Percentiles rank a stretch among this genome's conserved stretches.
phyloP scores from a whole-genome alignment of 2,329 filamentous ascomycete genomes.

The Chaetomiaceae sp. region DNA sequence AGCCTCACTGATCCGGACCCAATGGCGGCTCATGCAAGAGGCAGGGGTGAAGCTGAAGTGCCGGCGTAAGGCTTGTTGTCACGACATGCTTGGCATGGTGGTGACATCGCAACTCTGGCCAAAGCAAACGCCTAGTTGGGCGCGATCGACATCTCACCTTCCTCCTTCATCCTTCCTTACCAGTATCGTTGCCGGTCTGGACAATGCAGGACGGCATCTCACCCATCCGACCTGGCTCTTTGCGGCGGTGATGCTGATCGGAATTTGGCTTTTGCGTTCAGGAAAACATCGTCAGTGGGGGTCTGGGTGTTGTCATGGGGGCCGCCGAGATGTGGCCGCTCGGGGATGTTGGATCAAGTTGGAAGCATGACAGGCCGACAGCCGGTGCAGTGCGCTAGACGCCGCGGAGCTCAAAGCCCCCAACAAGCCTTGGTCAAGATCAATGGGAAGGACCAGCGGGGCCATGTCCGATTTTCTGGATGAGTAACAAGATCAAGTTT shows the following conservation, averaged over 20 bases:
- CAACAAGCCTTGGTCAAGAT: too few species aligned
- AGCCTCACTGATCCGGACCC: not conserved
- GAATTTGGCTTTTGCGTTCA: not conserved
- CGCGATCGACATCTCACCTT: not conserved
- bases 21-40: not conserved
- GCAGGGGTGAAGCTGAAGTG: not conserved
- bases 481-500: too few species aligned
- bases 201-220: not conserved
- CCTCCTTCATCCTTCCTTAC: not conserved
- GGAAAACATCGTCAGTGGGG: constrained; percentile 7
- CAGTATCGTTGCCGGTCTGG: not conserved
- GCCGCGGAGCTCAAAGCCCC: too few species aligned
- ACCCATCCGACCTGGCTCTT: not conserved
- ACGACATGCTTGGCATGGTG: constrained; percentile 13
- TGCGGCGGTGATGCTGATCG: constrained; percentile 1
- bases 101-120: constrained; percentile 3
- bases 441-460: too few species aligned
- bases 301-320: constrained; percentile 1
- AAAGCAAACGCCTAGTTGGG: not conserved
- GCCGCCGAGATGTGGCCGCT: not conserved
- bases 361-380: too few species aligned
- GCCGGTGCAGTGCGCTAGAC: too few species aligned
- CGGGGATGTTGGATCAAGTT: too few species aligned
- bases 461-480: too few species aligned
- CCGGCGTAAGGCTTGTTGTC: not conserved